Conservation (phyloP, 768 basidiomycete genomes). For the Tylopilus felleus region DNA sequence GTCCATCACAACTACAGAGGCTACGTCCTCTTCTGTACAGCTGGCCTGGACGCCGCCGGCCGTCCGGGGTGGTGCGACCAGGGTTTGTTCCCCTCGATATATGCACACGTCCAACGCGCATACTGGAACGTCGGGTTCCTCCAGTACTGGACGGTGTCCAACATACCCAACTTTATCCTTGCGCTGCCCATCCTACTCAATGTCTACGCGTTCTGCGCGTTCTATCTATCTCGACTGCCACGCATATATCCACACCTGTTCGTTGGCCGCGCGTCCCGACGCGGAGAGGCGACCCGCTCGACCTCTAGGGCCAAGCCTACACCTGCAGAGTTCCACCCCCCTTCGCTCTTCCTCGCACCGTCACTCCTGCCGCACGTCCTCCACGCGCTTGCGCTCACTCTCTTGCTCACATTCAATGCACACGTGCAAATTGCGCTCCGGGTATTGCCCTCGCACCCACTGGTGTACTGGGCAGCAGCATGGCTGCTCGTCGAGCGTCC, state of each 20-base stretch:
- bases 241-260: constrained; percentile 1
- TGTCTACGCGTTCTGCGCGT: constrained; percentile 35
- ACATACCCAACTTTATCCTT: constrained; percentile 87
- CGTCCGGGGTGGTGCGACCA: constrained; percentile 60
- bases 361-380: constrained; percentile 68
- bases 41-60: not conserved
- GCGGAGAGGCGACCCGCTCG: not conserved
- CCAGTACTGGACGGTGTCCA: constrained; percentile 77
- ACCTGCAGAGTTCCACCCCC: not conserved
- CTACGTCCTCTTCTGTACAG: constrained; percentile 63
- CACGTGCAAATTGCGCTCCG: constrained; percentile 89
- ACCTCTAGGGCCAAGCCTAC: not conserved
- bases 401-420: constrained; percentile 69
- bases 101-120: constrained; percentile 71
- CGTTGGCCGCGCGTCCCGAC: not conserved
- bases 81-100: constrained; percentile 60
- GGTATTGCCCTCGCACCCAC: constrained; percentile 69
- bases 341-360: constrained; percentile 36
- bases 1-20: constrained; percentile 65
- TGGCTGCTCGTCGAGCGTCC: constrained; percentile 53
- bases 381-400: constrained; percentile 61
- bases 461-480: constrained; percentile 85
- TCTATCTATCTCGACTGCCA: constrained; percentile 20
- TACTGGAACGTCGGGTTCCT: constrained; percentile 91
- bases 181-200: constrained; percentile 64